Evolutionary conservation across 1,284 basidiomycete genomes (phyloP).

Genomic region (Cutaneotrichosporon dermatis): DNA sequence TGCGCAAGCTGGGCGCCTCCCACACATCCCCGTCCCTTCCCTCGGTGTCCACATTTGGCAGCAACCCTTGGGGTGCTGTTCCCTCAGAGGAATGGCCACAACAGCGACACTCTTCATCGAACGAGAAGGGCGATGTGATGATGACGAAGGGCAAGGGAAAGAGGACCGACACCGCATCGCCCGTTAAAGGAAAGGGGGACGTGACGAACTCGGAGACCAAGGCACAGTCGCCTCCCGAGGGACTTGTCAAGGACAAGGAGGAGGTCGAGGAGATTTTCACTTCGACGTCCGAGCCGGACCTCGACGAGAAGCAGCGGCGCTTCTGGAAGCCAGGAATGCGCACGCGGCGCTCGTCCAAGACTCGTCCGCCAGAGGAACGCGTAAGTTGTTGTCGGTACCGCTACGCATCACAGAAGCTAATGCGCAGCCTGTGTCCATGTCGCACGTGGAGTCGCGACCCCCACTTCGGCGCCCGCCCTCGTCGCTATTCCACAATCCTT

Average conservation of each 20-base stretch:
- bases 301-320: slow-evolving; percentile 1
- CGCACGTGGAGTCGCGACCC: background rate
- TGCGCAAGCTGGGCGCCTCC: slow-evolving; percentile 3
- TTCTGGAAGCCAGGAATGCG: slow-evolving; percentile 7
- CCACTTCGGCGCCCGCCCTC: slow-evolving; percentile 33
- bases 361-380: background rate
- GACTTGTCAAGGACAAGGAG: background rate
- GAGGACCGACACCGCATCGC: background rate
- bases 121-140: too few species aligned
- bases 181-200: too few species aligned
- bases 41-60: background rate
- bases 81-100: too few species aligned
- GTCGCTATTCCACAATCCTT: slow-evolving; percentile 36
- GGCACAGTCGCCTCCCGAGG: too few species aligned
- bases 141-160: background rate
- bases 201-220: too few species aligned
- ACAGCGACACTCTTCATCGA: too few species aligned
- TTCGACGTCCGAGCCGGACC: slow-evolving; percentile 1
- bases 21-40: slow-evolving; percentile 1
- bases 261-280: slow-evolving; percentile 14
- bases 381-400: background rate
- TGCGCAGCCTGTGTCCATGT: slow-evolving; percentile 4
- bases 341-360: background rate
- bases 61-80: background rate
- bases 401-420: background rate